phyloP scores from a whole-genome alignment of 352 stramenopile species.

The Globisporangium nagaii region DNA sequence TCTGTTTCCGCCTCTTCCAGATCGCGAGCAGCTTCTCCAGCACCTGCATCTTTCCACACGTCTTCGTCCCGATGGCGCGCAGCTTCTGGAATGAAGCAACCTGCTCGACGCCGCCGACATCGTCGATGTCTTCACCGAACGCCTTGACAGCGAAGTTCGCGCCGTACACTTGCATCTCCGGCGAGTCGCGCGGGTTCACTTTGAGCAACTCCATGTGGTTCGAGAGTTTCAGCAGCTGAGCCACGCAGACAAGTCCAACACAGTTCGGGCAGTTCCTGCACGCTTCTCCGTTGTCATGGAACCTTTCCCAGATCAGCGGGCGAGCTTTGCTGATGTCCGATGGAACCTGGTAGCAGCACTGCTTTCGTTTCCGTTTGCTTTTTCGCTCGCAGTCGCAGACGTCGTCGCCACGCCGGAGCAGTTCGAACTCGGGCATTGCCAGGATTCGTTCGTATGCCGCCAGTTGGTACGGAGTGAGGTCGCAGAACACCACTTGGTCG shows the following conservation, averaged over 20 bases:
- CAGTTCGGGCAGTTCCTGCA: conserved; percentile 69
- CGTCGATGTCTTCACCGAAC: conserved; percentile 50
- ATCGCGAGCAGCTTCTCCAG: conserved; percentile 61
- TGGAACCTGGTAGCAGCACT: conserved; percentile 58
- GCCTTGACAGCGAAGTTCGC: conserved; percentile 47
- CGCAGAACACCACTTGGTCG: conserved; percentile 79
- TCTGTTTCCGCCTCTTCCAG: conserved; percentile 60
- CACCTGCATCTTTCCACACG: conserved; percentile 82
- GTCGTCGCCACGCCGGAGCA: conserved; percentile 58
- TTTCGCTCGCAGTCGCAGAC: conserved; percentile 59
- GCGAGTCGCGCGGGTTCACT: conserved; percentile 50
- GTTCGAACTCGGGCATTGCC: conserved; percentile 64
- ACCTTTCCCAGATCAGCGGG: conserved; percentile 57
- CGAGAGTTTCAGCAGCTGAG: conserved; percentile 69
- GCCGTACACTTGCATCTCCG: conserved; percentile 48
- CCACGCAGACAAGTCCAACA: conserved; percentile 64
- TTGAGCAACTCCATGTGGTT: conserved; percentile 82
- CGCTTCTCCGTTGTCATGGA: conserved; percentile 36
- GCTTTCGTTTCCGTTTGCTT: conserved; percentile 47
- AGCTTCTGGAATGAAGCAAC: conserved; percentile 53
- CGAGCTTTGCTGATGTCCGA: conserved; percentile 9
- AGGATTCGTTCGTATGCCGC: conserved; percentile 65
- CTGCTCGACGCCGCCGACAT: conserved; percentile 52
- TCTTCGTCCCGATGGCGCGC: conserved; percentile 50
- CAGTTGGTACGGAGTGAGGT: conserved; percentile 66